phyloP scores from a whole-genome alignment of 352 stramenopile species.

The Globisporangium radiosum region DNA sequence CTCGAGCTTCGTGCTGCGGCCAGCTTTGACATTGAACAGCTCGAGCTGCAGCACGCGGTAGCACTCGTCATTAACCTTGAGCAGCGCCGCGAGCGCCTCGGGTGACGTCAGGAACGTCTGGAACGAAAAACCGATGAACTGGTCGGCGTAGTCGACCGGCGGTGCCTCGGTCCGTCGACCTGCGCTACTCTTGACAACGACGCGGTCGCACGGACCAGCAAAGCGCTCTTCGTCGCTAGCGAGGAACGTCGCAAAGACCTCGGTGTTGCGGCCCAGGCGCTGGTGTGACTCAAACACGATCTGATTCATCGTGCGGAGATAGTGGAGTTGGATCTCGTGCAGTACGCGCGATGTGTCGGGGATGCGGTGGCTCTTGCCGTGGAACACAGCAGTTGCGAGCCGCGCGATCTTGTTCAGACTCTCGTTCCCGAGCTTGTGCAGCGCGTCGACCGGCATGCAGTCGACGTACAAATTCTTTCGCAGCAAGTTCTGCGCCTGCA shows the following conservation, averaged over 20 bases:
- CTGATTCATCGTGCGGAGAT: slow-evolving; percentile 89
- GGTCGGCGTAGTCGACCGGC: slow-evolving; percentile 77
- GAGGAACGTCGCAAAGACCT: slow-evolving; percentile 58
- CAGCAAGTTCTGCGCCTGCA: slow-evolving; percentile 61
- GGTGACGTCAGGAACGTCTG: slow-evolving; percentile 80
- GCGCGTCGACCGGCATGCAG: slow-evolving; percentile 78
- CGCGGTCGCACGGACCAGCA: slow-evolving; percentile 28
- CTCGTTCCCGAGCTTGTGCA: slow-evolving; percentile 77
- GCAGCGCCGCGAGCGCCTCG: slow-evolving; percentile 59
- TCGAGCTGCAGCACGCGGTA: slow-evolving; percentile 75
- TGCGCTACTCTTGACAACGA: slow-evolving; percentile 19
- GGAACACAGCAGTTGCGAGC: slow-evolving; percentile 55
- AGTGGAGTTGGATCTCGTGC: slow-evolving; percentile 88
- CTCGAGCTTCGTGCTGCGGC: slow-evolving; percentile 75
- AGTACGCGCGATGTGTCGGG: slow-evolving; percentile 75
- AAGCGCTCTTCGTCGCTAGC: slow-evolving; percentile 33
- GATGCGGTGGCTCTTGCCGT: slow-evolving; percentile 56
- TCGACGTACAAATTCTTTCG: slow-evolving; percentile 82
- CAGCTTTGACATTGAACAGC: slow-evolving; percentile 68
- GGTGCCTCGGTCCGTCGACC: slow-evolving; percentile 28
- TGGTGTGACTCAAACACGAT: slow-evolving; percentile 87
- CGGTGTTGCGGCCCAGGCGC: slow-evolving; percentile 32
- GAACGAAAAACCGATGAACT: slow-evolving; percentile 86
- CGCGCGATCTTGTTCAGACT: slow-evolving; percentile 73
- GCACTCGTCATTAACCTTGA: slow-evolving; percentile 85